Evolutionary conservation across 179 eudicot genomes (phyloP).

Genomic region (Camellia oleifera): DNA sequence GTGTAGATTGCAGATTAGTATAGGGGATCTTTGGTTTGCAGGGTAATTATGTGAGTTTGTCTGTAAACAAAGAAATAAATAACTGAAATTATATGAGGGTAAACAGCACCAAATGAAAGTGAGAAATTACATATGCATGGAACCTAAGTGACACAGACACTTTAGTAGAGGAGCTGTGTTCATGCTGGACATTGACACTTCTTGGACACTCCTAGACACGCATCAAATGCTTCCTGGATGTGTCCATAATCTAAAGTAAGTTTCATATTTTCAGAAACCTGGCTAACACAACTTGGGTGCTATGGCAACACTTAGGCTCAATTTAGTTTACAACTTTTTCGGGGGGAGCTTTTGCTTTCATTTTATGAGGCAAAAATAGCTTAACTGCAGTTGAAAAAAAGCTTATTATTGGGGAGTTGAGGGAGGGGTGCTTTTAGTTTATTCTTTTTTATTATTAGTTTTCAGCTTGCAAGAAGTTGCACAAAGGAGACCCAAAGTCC

Average conservation of each 20-base stretch:
- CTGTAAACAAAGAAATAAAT: not conserved
- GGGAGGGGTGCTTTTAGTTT: no score
- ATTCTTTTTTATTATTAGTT: no score
- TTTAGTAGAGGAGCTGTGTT: not conserved
- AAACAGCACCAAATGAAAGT: not conserved
- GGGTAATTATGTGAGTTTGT: not conserved
- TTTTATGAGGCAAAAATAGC: no score
- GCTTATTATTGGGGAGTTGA: no score
- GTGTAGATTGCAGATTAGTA: not conserved
- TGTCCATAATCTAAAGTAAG: not conserved
- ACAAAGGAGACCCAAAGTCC: no score
- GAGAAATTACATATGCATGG: not conserved
- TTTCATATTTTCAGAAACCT: not conserved
- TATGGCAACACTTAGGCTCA: not conserved
- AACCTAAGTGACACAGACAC: not conserved
- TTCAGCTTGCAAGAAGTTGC: no score
- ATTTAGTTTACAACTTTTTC: not conserved
- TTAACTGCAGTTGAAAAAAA: no score
- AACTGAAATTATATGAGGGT: not conserved
- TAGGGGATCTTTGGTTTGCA: not conserved
- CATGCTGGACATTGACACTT: not conserved
- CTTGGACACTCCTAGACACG: not conserved
- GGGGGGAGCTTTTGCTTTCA: no score
- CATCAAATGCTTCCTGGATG: not conserved
- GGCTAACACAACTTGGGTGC: not conserved